Evolutionary conservation across 768 basidiomycete species (phyloP).

Genomic region (Rhodosporidiobolus odoratus): DNA sequence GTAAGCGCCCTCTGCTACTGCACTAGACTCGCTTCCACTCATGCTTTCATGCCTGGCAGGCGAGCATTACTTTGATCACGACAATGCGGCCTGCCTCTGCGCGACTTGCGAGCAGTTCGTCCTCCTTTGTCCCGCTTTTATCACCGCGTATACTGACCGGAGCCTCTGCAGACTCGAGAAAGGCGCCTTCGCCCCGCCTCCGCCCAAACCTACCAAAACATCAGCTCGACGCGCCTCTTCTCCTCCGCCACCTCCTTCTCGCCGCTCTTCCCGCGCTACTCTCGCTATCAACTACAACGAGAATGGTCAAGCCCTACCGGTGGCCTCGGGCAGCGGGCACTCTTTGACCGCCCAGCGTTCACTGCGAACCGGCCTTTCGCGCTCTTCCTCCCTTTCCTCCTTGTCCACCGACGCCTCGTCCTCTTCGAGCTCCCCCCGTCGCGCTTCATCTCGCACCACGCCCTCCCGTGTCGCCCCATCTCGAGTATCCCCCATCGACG

Average conservation of each 20-base stretch:
- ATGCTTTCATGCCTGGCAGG: background rate
- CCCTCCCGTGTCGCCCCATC: slow-evolving; percentile 8
- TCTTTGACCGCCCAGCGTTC: slow-evolving; percentile 12
- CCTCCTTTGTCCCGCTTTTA: background rate
- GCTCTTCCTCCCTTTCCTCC: background rate
- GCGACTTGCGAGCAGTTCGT: slow-evolving; percentile 34
- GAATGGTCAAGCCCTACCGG: background rate
- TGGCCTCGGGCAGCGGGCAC: slow-evolving; percentile 2
- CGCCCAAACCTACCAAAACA: background rate
- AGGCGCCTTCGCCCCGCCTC: slow-evolving; percentile 26
- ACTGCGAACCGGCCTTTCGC: background rate
- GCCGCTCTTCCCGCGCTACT: slow-evolving; percentile 1
- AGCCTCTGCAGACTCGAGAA: slow-evolving; percentile 11
- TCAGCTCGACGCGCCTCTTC: slow-evolving; percentile 3
- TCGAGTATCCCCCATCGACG: slow-evolving; percentile 11
- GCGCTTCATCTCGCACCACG: background rate
- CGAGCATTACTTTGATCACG: slow-evolving; percentile 34
- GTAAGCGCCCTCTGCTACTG: background rate
- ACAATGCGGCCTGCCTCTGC: slow-evolving; percentile 36
- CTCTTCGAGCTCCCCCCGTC: background rate
- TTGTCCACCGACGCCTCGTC: background rate
- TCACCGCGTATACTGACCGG: background rate
- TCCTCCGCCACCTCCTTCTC: background rate
- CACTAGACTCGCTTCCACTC: background rate
- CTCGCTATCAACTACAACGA: slow-evolving; percentile 23